Evolutionary conservation across 2,329 filamentous ascomycete species (phyloP).

Genomic region (Fusarium sp.): DNA sequence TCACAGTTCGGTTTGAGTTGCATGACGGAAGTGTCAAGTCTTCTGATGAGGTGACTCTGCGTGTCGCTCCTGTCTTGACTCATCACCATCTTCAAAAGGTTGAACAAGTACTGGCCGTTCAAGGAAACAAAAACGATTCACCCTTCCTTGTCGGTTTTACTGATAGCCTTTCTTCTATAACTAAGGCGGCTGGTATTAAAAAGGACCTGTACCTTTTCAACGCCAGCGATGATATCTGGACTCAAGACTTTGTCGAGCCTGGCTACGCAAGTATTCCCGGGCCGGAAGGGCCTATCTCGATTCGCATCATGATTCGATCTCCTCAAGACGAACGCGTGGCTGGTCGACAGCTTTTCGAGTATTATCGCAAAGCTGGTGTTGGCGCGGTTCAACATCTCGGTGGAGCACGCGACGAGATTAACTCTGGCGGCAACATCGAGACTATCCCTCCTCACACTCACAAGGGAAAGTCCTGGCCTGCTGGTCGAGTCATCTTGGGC

Average conservation of each 20-base stretch:
- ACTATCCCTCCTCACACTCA: slow-evolving; percentile 21
- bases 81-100: slow-evolving; percentile 54
- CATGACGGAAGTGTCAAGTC: slow-evolving; percentile 15
- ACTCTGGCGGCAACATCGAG: slow-evolving; percentile 43
- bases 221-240: slow-evolving; percentile 52
- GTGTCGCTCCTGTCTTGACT: slow-evolving; percentile 52
- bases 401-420: neutral
- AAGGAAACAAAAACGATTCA: neutral
- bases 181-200: too few relatives aligned
- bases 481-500: neutral
- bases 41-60: slow-evolving; percentile 49
- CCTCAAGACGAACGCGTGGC: slow-evolving; percentile 46
- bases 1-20: too few relatives aligned
- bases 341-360: slow-evolving; percentile 50
- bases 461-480: neutral
- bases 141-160: neutral
- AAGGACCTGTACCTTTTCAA: slow-evolving; percentile 8
- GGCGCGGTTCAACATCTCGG: slow-evolving; percentile 48
- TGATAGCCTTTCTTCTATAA: too few relatives aligned
- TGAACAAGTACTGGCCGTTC: slow-evolving; percentile 38
- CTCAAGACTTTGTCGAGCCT: slow-evolving; percentile 57
- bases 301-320: slow-evolving; percentile 51
- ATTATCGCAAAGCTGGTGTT: slow-evolving; percentile 39
- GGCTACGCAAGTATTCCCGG: slow-evolving; percentile 57
- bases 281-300: slow-evolving; percentile 48